These are phyloP conservation scores for Pisolithus microcarpus DNA, from an alignment of 768 basidiomycete species.

Conservation along the genomic window DNA sequence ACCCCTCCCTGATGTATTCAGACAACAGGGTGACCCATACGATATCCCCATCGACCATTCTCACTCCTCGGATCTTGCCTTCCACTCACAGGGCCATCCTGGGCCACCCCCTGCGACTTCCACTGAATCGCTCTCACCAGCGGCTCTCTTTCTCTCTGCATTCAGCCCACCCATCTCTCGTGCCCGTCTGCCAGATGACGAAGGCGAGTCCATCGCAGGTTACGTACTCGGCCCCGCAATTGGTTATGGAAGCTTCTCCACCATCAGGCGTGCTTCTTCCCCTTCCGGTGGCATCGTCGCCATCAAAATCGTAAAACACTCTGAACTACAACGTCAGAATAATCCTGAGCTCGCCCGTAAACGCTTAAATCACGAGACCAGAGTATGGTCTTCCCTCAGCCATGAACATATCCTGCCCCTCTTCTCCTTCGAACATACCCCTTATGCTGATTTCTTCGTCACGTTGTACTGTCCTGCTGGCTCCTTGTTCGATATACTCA, in stretches of 20 bases:
- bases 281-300: constrained; percentile 65
- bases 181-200: constrained; percentile 47
- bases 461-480: constrained; percentile 81
- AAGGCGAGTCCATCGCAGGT: constrained; percentile 59
- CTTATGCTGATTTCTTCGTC: constrained; percentile 71
- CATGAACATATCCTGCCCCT: constrained; percentile 88
- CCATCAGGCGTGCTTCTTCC: constrained; percentile 62
- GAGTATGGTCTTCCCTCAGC: constrained; percentile 65
- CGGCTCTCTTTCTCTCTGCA: constrained; percentile 65
- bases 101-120: background rate
- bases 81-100: constrained; percentile 10
- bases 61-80: constrained; percentile 23
- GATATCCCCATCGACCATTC: background rate
- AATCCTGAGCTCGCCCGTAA: constrained; percentile 43
- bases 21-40: background rate
- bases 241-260: constrained; percentile 77
- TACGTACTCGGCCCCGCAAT: constrained; percentile 73
- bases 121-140: constrained; percentile 42
- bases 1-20: background rate
- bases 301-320: constrained; percentile 72
- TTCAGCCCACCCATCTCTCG: constrained; percentile 41
- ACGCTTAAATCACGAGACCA: constrained; percentile 62
- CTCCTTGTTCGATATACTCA: constrained; percentile 76
- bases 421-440: constrained; percentile 53
- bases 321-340: constrained; percentile 46